phyloP scores from a whole-genome alignment of 352 stramenopile genomes.

The Aphanomyces invadans region DNA sequence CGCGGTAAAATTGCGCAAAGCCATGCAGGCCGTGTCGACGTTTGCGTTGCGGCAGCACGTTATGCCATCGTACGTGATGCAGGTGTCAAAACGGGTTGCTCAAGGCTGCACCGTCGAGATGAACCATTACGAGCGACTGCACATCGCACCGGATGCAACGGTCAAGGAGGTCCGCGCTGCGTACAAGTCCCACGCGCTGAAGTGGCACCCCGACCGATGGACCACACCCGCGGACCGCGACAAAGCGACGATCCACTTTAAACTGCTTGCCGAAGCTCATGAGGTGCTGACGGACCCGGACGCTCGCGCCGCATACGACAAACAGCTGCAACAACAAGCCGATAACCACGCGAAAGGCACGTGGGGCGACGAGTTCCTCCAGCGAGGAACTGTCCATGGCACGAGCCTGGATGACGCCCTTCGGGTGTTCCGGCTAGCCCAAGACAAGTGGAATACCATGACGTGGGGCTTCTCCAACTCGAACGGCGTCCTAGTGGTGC shows the following conservation, averaged over 20 bases:
- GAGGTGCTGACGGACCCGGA: slow-evolving; percentile 65
- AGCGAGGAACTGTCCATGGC: slow-evolving; percentile 64
- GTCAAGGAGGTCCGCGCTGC: slow-evolving; percentile 56
- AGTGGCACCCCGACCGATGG: slow-evolving; percentile 83
- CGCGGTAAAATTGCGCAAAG: slow-evolving; percentile 34
- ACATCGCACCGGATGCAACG: slow-evolving; percentile 55
- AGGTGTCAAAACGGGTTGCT: slow-evolving; percentile 42
- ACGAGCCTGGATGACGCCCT: slow-evolving; percentile 83
- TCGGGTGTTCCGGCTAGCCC: slow-evolving; percentile 62
- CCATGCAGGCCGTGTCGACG: slow-evolving; percentile 55
- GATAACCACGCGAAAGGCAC: slow-evolving; percentile 31
- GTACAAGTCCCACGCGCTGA: slow-evolving; percentile 70
- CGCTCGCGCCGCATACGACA: slow-evolving; percentile 56
- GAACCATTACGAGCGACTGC: slow-evolving; percentile 80
- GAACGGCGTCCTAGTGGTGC: slow-evolving; percentile 34
- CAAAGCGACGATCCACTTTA: slow-evolving; percentile 71
- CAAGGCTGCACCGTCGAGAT: slow-evolving; percentile 29
- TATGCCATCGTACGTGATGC: slow-evolving; percentile 74
- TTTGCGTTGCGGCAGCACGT: slow-evolving; percentile 75
- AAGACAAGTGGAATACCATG: slow-evolving; percentile 40
- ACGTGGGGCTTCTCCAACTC: slow-evolving; percentile 46
- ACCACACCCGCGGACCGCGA: slow-evolving; percentile 43
- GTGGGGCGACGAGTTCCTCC: slow-evolving; percentile 66
- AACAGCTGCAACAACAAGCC: slow-evolving; percentile 30
- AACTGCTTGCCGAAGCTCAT: slow-evolving; percentile 76